These are phyloP conservation scores for Populus ilicifolia DNA, from an alignment of 345 rosid genomes.

Conservation along the genomic window DNA sequence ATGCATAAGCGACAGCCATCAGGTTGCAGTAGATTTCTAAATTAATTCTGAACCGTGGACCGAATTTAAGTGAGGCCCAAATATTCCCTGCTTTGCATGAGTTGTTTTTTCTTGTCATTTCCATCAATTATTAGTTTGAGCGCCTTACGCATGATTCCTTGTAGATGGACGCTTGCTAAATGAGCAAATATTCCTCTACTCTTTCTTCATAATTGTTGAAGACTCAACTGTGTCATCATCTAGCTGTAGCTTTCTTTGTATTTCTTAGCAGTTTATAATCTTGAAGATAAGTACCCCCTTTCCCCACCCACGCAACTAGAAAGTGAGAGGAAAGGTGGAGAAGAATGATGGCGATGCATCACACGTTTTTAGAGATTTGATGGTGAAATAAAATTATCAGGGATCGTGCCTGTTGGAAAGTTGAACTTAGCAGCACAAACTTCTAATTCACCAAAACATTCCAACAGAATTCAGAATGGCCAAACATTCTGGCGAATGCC, in stretches of 20 bases:
- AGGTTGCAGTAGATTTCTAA: too few species aligned
- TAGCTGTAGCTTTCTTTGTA: not conserved
- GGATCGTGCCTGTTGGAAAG: not conserved
- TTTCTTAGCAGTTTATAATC: not conserved
- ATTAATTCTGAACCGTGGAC: too few species aligned
- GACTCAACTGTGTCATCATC: not conserved
- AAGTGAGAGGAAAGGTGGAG: not conserved
- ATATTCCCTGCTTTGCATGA: not conserved
- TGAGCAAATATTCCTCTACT: not conserved
- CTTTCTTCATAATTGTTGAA: not conserved
- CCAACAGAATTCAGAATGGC: not conserved
- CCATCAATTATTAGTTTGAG: not conserved
- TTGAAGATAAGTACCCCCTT: not conserved
- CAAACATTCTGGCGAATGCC: not conserved
- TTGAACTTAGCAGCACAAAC: not conserved
- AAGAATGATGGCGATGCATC: not conserved
- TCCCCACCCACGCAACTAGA: not conserved
- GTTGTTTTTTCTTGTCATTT: not conserved
- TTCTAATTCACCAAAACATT: not conserved
- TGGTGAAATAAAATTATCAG: not conserved
- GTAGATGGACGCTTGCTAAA: not conserved
- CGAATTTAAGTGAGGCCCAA: too few species aligned
- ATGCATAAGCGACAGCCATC: too few species aligned
- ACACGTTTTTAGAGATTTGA: not conserved
- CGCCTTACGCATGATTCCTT: not conserved